Evolutionary conservation across 2,329 filamentous ascomycete genomes (phyloP).

Genomic region (Penicillium sp.): DNA sequence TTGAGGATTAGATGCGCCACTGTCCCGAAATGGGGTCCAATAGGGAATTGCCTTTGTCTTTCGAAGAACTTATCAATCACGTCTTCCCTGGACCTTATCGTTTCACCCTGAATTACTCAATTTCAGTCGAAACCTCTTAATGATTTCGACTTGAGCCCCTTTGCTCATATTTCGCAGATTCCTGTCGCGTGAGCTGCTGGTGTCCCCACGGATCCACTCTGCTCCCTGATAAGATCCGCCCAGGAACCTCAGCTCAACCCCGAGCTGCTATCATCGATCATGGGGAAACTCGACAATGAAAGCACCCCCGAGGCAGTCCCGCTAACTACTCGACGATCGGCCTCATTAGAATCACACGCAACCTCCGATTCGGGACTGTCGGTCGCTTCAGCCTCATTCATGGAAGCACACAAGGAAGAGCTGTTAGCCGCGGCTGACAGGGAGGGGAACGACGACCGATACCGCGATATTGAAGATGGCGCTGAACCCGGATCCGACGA

Average conservation of each 20-base stretch:
- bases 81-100: not conserved
- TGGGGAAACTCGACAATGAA: constrained; percentile 28
- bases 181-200: not conserved
- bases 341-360: constrained; percentile 27
- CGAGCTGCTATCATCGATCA: constrained; percentile 15
- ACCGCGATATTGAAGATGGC: constrained; percentile 39
- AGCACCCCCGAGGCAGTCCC: constrained; percentile 29
- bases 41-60: not conserved
- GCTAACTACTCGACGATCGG: constrained; percentile 26
- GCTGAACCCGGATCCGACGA: constrained; percentile 20
- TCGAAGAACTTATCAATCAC: not conserved
- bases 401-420: constrained; percentile 27
- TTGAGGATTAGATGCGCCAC: not conserved
- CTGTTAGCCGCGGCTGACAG: constrained; percentile 8
- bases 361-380: constrained; percentile 38
- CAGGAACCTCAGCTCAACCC: not conserved
- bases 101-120: not conserved
- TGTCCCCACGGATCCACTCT: not conserved
- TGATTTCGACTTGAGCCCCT: not conserved
- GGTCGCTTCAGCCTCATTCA: constrained; percentile 30
- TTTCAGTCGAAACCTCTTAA: not conserved
- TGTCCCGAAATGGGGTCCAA: not conserved
- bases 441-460: constrained; percentile 22
- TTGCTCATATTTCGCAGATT: not conserved
- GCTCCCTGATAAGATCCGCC: constrained; percentile 2